Evolutionary conservation across 495 filamentous ascomycete species (phyloP), one percentile per base, ranked within the genome.

Genomic region (Massariosphaeria phaeospora): DNA sequence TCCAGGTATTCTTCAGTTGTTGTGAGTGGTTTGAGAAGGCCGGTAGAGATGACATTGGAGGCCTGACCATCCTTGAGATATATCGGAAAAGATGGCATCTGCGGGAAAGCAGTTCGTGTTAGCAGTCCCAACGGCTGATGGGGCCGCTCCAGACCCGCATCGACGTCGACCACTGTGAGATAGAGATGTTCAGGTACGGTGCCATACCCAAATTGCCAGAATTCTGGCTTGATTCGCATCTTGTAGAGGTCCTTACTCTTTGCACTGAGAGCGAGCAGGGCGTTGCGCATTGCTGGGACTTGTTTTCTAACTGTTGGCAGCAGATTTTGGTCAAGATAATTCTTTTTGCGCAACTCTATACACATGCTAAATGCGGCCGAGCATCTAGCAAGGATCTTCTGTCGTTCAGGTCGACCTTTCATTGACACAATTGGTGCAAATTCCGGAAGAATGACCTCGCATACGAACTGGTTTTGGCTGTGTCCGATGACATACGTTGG

Each of bases 301-400:
- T 80, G 74, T 59, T 85, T 91, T 21, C 77, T 81, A 50, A 86
- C 87, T 2, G 78, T 80, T 0, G 93, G 86, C 45, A 82, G 73
- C 8, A 96, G 75, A 61, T 89, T 69, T 5, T 79, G 77, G 68
- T 96, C 83, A 0, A 98, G 69, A 52, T 87, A 79, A 8, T 77
- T 75, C 34, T 77, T 74, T 50, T 80, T 79, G 21, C 84, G 74
- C 4, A 98, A 77, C 48, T 80, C 50, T 2, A 93, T 57, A 60
- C 90, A 96, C 36, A 85, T 79, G 64, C 93, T 84, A 65, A 93
- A 97, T 2, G 93, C 93, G 12, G 89, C 93, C 7, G 90, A 85
- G 58, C 86, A 84, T 68, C 95, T 96, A n/a, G 93, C 93, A 12
- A 80, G 71, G 20, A 81, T 72, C 64, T 94, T 97, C 45, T 75